Evolutionary conservation across 2,329 filamentous ascomycete species (phyloP).

Genomic region (Colletotrichum kahawae): DNA sequence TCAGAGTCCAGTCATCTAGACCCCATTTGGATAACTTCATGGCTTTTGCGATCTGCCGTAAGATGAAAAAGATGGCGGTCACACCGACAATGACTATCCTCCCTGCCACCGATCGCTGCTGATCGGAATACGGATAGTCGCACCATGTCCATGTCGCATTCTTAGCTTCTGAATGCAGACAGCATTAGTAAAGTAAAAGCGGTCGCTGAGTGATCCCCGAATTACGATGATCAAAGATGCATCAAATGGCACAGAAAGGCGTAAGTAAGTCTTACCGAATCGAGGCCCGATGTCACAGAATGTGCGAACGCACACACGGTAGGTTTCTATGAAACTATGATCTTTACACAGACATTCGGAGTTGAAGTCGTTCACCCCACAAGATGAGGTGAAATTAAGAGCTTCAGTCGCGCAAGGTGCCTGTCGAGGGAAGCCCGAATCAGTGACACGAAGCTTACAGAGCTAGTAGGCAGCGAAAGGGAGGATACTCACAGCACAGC

Average conservation of each 20-base stretch:
- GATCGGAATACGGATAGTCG: background rate
- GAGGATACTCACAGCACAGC: conserved; percentile 1
- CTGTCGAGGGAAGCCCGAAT: background rate
- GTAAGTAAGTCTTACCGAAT: background rate
- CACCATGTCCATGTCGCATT: conserved; percentile 8
- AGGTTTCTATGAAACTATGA: background rate
- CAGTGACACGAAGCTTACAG: background rate
- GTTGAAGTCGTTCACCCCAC: background rate
- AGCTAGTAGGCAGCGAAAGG: background rate
- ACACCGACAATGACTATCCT: background rate
- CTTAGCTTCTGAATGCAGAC: background rate
- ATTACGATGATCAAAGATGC: background rate
- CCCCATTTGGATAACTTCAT: conserved; percentile 11
- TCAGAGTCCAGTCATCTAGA: background rate
- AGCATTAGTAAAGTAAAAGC: background rate
- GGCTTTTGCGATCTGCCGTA: background rate
- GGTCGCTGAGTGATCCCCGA: background rate
- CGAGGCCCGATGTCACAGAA: background rate
- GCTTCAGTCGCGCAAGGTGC: background rate
- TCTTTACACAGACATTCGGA: conserved; percentile 2
- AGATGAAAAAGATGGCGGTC: background rate
- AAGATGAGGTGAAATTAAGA: background rate
- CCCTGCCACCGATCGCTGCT: background rate
- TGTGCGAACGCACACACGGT: background rate
- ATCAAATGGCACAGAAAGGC: background rate